A percentile compares a stretch with the other conserved stretches of the same genome.
phyloP scores from a whole-genome alignment of 345 rosid genomes.

The Iberis pinnata region DNA sequence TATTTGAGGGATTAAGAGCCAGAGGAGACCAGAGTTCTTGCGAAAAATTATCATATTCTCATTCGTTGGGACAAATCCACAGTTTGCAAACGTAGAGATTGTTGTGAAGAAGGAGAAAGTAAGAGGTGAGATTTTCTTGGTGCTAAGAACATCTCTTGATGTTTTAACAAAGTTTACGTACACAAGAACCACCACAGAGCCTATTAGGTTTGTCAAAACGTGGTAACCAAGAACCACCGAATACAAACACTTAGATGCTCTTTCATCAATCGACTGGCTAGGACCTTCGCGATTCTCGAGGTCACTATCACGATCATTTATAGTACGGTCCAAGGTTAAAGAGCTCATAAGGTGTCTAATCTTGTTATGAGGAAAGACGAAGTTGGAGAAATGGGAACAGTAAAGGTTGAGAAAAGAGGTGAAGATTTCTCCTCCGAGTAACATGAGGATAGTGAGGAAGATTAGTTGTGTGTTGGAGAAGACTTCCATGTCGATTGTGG shows the following conservation, averaged over 20 bases:
- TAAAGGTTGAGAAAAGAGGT: conserved; percentile 42
- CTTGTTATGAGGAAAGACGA: conserved; percentile 16
- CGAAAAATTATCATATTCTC: conserved; percentile 62
- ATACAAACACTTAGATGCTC: conserved; percentile 31
- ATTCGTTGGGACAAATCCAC: conserved; percentile 67
- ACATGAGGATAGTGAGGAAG: conserved; percentile 45
- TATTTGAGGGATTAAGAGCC: conserved; percentile 44
- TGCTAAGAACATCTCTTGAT: conserved; percentile 34
- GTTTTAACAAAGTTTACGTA: conserved; percentile 33
- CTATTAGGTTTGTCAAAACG: conserved; percentile 30
- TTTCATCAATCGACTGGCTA: conserved; percentile 1
- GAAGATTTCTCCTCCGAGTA: conserved; percentile 60
- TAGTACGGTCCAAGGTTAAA: not conserved
- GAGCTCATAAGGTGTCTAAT: conserved; percentile 9
- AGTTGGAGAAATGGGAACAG: conserved; percentile 5
- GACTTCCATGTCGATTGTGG: conserved; percentile 72
- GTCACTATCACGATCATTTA: not conserved
- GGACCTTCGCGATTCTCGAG: not conserved
- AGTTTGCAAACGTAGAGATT: conserved; percentile 47
- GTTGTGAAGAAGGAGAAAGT: conserved; percentile 53
- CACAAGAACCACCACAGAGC: conserved; percentile 30
- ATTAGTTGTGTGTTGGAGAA: conserved; percentile 61
- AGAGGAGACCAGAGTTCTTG: conserved; percentile 46
- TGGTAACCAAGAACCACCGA: conserved; percentile 42
- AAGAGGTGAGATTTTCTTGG: conserved; percentile 28